Conservation (phyloP, 768 basidiomycete species). For the Pleurotus pulmonarius region DNA sequence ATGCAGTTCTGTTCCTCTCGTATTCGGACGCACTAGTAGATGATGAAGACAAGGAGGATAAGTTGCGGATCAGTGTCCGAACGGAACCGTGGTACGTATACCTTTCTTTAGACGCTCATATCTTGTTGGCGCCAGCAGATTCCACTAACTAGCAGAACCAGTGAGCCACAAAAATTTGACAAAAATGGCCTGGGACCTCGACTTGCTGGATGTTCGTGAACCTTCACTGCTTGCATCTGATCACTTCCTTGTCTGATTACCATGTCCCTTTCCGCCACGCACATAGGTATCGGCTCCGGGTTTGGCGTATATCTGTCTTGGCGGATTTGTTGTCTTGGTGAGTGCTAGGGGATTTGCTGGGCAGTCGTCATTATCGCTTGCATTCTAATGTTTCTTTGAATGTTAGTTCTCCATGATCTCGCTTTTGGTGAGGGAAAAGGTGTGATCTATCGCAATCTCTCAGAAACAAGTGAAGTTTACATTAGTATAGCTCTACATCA, state of each 20-base stretch:
- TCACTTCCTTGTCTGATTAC: no score
- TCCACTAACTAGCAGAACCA: no score
- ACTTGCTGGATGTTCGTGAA: background rate
- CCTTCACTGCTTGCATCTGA: background rate
- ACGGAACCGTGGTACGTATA: no score
- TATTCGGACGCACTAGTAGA: no score
- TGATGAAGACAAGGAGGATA: no score
- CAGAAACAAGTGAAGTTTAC: background rate
- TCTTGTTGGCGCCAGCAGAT: no score
- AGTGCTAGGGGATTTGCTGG: background rate
- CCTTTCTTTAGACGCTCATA: no score
- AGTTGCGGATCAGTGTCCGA: no score
- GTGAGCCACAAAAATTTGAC: no score
- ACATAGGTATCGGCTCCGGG: constrained; percentile 47
- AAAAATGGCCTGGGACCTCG: background rate
- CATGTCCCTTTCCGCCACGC: background rate
- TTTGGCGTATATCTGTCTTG: constrained; percentile 60
- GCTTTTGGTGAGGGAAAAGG: constrained; percentile 79
- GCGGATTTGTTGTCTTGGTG: constrained; percentile 46
- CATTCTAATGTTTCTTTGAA: background rate
- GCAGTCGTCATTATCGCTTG: background rate
- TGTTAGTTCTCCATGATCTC: constrained; percentile 83
- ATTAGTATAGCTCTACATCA: constrained; percentile 65
- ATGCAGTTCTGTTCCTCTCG: no score
- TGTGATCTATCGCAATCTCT: constrained; percentile 16